Evolutionary conservation across 2,329 filamentous ascomycete genomes (phyloP).

Genomic region (Ophiocordyceps camponoti-saundersi): DNA sequence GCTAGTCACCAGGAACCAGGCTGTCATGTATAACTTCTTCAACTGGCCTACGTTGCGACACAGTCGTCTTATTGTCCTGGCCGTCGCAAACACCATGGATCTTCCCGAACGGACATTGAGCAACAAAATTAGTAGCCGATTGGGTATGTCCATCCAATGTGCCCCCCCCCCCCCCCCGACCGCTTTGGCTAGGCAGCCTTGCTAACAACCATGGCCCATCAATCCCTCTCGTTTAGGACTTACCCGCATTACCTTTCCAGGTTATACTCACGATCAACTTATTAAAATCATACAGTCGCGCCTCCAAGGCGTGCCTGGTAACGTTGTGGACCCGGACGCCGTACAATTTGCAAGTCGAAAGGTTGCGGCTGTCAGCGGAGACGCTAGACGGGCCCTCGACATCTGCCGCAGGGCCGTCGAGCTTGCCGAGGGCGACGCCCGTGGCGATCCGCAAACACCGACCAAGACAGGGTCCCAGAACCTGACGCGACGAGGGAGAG

Average conservation of each 20-base stretch:
- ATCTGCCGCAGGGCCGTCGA: slow-evolving; percentile 93
- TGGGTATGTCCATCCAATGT: slow-evolving; percentile 28
- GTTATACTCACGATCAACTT: slow-evolving; percentile 91
- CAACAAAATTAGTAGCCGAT: slow-evolving; percentile 92
- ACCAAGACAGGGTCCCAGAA: slow-evolving; percentile 29
- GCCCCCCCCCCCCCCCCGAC: too few relatives aligned
- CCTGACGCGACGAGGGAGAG: slow-evolving; percentile 27
- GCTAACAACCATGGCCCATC: not conserved
- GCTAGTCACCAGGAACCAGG: slow-evolving; percentile 92
- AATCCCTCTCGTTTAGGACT: slow-evolving; percentile 30
- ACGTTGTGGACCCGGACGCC: slow-evolving; percentile 83
- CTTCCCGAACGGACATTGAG: slow-evolving; percentile 86
- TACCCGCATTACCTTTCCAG: slow-evolving; percentile 89
- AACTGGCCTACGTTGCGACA: slow-evolving; percentile 93
- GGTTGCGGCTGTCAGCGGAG: slow-evolving; percentile 89
- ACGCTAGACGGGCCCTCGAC: slow-evolving; percentile 80
- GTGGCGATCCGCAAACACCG: slow-evolving; percentile 37
- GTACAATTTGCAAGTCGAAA: slow-evolving; percentile 94
- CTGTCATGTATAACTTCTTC: slow-evolving; percentile 99
- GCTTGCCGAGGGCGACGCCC: slow-evolving; percentile 62
- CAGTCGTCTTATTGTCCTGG: slow-evolving; percentile 84
- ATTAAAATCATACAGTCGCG: slow-evolving; percentile 97
- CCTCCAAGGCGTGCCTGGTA: slow-evolving; percentile 69
- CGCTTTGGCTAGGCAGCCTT: not conserved
- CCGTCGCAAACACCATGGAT: slow-evolving; percentile 98